Conservation (phyloP, 2,329 filamentous ascomycete genomes). For the Pyrenochaeta sp. region DNA sequence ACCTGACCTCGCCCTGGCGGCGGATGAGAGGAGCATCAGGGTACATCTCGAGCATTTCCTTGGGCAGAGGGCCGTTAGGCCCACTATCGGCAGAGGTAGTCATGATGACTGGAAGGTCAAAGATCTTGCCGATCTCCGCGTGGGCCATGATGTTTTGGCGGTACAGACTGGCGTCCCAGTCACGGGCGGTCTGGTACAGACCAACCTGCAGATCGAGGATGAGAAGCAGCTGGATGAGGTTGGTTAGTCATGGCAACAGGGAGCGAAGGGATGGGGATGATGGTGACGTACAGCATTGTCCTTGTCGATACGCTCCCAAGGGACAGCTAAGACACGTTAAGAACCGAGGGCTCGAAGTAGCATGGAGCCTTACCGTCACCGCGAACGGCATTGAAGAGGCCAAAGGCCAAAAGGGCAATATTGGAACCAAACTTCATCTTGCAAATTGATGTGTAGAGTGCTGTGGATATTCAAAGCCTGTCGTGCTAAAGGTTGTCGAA, state of each 20-base stretch:
- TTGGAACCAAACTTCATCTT: conserved; percentile 45
- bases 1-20: conserved; percentile 75
- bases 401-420: conserved; percentile 37
- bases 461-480: conserved; percentile 2
- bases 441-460: conserved; percentile 5
- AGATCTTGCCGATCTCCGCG: conserved; percentile 70
- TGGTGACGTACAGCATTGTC: conserved; percentile 46
- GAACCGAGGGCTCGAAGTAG: not conserved
- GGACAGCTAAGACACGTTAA: conserved; percentile 43
- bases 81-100: conserved; percentile 74
- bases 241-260: not conserved
- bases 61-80: conserved; percentile 75
- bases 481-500: conserved; percentile 11
- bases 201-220: conserved; percentile 69
- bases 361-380: conserved; percentile 36
- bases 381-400: conserved; percentile 40
- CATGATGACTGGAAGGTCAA: conserved; percentile 73
- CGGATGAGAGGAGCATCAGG: conserved; percentile 71
- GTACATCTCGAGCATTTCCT: conserved; percentile 74
- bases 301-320: conserved; percentile 54
- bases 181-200: conserved; percentile 67
- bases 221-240: conserved; percentile 57
- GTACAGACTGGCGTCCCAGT: conserved; percentile 72
- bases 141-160: conserved; percentile 74
- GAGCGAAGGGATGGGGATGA: not conserved